Percentiles rank a stretch among this genome's conserved stretches.
These are phyloP conservation scores for Globisporangium alternatum DNA, from an alignment of 352 stramenopile species.

Conservation along the genomic window DNA sequence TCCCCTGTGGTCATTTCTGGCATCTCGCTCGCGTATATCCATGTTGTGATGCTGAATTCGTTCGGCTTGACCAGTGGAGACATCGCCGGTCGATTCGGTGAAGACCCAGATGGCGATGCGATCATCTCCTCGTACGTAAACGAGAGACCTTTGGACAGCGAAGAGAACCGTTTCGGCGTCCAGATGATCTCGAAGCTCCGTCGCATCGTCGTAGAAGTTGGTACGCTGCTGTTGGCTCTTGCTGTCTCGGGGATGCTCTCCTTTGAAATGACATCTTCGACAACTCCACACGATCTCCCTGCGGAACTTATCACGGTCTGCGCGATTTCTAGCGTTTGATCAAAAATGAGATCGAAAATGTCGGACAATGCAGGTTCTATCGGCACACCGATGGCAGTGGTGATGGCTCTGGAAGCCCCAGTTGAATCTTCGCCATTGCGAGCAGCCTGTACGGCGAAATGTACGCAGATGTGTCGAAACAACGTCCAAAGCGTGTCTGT, in stretches of 20 bases:
- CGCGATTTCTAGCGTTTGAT: conserved; percentile 8
- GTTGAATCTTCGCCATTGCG: background rate
- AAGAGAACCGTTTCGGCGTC: conserved; percentile 50
- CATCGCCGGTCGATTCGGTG: conserved; percentile 27
- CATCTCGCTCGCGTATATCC: conserved; percentile 62
- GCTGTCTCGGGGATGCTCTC: conserved; percentile 1
- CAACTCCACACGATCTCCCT: background rate
- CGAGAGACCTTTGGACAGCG: conserved; percentile 47
- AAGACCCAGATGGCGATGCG: conserved; percentile 6
- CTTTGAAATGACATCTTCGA: background rate
- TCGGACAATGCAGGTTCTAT: conserved; percentile 6
- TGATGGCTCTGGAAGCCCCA: background rate
- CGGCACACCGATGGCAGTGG: background rate
- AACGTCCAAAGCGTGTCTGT: conserved; percentile 32
- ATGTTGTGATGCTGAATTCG: conserved; percentile 88
- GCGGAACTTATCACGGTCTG: background rate
- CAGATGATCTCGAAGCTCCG: conserved; percentile 78
- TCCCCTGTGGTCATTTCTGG: background rate
- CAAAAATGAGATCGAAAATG: conserved; percentile 7
- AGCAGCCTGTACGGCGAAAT: conserved; percentile 26
- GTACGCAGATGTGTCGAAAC: conserved; percentile 37
- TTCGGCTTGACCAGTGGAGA: conserved; percentile 57
- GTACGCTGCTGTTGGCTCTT: background rate
- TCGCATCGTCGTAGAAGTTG: conserved; percentile 18
- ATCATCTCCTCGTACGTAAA: conserved; percentile 62